Base-by-base conservation (phyloP, 2,329 filamentous ascomycete species). In the Pyricularia sp. region DNA sequence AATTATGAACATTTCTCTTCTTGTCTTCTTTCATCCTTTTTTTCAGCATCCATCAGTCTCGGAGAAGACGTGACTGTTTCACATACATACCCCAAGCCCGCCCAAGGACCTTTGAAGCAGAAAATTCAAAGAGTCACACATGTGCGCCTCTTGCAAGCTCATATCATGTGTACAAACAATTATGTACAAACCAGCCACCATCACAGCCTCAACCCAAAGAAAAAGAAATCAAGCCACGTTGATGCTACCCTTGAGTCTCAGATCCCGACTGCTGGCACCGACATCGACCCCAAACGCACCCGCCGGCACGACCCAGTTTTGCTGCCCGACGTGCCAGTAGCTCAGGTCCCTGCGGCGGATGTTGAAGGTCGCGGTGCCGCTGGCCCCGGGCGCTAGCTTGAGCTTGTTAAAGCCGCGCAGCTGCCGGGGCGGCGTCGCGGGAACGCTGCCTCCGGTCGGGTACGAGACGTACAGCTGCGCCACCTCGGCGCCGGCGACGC, bases 371-470 rank as follows among this genome's bases (percentile, higher is more conserved):
- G 86, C 82, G 1, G 77, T 83, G 50, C 80, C 77, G 2, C 77
- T 81, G 68, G 83, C 81, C 1, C 83, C 84, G 0, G 81, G 75
- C 4, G 77, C 78, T 23, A 91, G 74, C 20, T 75, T 75, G 6
- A 88, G 79, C 77, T 90, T 90, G 70, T 83, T 82, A 72, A 90
- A 91, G 5, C 88, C 87, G 23, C 89, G 81, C 5, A 91, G 80
- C 74, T 89, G 86, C 70, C 78, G 78, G 0, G 78, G 77, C 64
- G 83, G 82, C 2, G 79, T 77, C 2, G 77, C 71, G 4, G 77
- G 78, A 26, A 79, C 78, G 14, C 65, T 36, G 11, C 78, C 75
- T 1, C 20, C 4, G 36, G 78, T 73, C 4, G 83, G 81, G 65
- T 82, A 78, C 9, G 78, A 77, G 25, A 85, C 74, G 73, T 84